Evolutionary conservation across 106 monocot genomes (phyloP).

Genomic region (Xerophyta viscosa): DNA sequence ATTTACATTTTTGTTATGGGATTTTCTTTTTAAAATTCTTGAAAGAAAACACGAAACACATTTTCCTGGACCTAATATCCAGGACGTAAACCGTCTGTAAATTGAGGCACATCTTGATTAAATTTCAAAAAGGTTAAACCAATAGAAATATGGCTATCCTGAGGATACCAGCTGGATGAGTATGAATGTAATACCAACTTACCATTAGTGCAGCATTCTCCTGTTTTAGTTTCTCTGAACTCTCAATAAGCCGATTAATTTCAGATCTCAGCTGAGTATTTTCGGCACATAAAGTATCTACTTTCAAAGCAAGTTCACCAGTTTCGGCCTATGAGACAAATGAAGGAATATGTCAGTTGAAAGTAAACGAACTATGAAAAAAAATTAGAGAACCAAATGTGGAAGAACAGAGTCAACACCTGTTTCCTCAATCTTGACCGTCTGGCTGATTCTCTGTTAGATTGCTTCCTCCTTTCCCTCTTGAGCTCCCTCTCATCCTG

Average conservation of each 20-base stretch:
- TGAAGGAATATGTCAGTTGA: not conserved
- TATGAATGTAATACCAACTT: not conserved
- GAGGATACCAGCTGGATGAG: too few species aligned
- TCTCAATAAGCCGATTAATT: slow-evolving; percentile 53
- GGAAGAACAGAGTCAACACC: slow-evolving; percentile 21
- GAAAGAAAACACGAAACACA: too few species aligned
- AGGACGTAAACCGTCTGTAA: too few species aligned
- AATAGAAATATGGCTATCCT: too few species aligned
- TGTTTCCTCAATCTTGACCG: slow-evolving; percentile 93
- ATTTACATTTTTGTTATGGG: too few species aligned
- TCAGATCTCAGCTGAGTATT: slow-evolving; percentile 60
- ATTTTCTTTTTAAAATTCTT: too few species aligned
- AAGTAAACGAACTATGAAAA: not conserved
- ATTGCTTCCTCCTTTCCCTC: slow-evolving; percentile 85
- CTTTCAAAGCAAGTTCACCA: slow-evolving; percentile 74
- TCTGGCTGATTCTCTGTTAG: slow-evolving; percentile 96
- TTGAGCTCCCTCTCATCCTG: slow-evolving; percentile 92
- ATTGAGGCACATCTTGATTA: too few species aligned
- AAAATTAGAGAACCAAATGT: not conserved
- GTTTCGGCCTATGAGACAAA: slow-evolving; percentile 70
- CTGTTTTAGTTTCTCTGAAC: slow-evolving; percentile 50
- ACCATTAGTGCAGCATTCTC: slow-evolving; percentile 77
- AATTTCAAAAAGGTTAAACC: too few species aligned
- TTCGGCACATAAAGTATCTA: slow-evolving; percentile 50
- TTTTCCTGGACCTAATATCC: too few species aligned